Conservation (phyloP, 305 asterid genomes). For the Fraxinus platypoda region DNA sequence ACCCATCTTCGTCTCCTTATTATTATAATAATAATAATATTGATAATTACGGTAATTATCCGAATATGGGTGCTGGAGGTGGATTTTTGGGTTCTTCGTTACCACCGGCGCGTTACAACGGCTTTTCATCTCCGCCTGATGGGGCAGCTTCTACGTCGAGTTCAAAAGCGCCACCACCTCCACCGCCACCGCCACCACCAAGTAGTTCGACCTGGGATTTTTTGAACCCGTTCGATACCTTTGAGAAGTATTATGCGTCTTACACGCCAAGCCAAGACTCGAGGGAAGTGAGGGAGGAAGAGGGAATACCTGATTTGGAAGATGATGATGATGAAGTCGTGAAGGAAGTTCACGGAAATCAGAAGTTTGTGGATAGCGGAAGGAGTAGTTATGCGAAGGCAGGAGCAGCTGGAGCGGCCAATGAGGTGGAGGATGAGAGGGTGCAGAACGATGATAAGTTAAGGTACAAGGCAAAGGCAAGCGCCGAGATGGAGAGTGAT, state of each 20-base stretch:
- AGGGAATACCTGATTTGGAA: conserved; percentile 97
- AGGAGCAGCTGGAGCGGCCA: conserved; percentile 32
- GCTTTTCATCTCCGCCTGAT: conserved; percentile 34
- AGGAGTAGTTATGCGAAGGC: conserved; percentile 49
- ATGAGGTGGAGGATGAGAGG: conserved; percentile 33
- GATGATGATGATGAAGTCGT: conserved; percentile 86
- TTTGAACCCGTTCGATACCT: conserved; percentile 79
- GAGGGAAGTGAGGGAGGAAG: conserved; percentile 91
- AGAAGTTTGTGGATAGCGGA: conserved; percentile 58
- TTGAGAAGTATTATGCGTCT: conserved; percentile 61
- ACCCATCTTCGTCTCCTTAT: conserved; percentile 34
- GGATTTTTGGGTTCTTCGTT: conserved; percentile 48
- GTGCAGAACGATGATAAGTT: conserved; percentile 44
- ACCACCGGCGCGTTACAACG: conserved; percentile 35
- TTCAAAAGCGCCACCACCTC: conserved; percentile 73
- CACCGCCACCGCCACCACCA: conserved; percentile 93
- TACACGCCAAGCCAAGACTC: conserved; percentile 76
- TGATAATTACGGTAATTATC: conserved; percentile 24
- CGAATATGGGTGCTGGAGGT: conserved; percentile 45
- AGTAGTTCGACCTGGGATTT: conserved; percentile 84
- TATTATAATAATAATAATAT: conserved; percentile 21
- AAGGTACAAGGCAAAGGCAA: conserved; percentile 50
- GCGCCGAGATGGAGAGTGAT: conserved; percentile 53
- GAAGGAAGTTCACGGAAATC: conserved; percentile 80
- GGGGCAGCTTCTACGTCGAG: conserved; percentile 37